Evolutionary conservation across 2,329 filamentous ascomycete species (phyloP), one percentile per base, ranked within the genome.

Genomic region (Malbranchea zuffiana): DNA sequence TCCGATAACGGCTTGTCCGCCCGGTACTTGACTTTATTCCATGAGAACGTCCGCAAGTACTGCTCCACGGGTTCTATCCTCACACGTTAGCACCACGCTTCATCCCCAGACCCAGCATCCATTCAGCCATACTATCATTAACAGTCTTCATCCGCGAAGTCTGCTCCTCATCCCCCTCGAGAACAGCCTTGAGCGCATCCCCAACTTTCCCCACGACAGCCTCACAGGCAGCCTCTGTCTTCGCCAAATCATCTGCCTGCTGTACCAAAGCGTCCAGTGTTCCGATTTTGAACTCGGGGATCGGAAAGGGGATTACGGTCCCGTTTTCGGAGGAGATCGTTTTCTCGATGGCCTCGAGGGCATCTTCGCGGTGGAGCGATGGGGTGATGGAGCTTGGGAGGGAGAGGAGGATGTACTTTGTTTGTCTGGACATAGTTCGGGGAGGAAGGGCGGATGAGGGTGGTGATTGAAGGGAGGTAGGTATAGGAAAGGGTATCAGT

Each of bases 1-100:
- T 96, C 88, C 39, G 77, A 73, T 43, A 98, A 74, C 34, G 88
- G 75, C 59, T 88, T 92, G 61, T 98, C 90, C 44, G 83, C 80
- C 52, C 90, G 79, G 62, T 96, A 98, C 59, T 94, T 90, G 63
- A 93, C 84, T 63, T 90, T 95, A 67, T 96, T 96, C 90, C 90
- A 98, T 47, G 76, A 74, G 62, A 96, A 98, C 38, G 74, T 79
- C 54, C 79, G 76, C 30, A 98, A 68, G 57, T 96, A 98, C 57
- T 88, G 81, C 51, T 95, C 88, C 43, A 88, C 86, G n/a, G 90
- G 87, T 61, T 93, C 88, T 96, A 57, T 27, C 30, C 31, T 8
- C 41, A 27, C 32, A 42, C 47, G 29, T 41, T 10, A 27, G 28
- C 3, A 13, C 15, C 10, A 33, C 17, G 21, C 3, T 16, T 19